Evolutionary conservation across 352 stramenopile genomes (phyloP).

Genomic region (Phytophthora palmivora): DNA sequence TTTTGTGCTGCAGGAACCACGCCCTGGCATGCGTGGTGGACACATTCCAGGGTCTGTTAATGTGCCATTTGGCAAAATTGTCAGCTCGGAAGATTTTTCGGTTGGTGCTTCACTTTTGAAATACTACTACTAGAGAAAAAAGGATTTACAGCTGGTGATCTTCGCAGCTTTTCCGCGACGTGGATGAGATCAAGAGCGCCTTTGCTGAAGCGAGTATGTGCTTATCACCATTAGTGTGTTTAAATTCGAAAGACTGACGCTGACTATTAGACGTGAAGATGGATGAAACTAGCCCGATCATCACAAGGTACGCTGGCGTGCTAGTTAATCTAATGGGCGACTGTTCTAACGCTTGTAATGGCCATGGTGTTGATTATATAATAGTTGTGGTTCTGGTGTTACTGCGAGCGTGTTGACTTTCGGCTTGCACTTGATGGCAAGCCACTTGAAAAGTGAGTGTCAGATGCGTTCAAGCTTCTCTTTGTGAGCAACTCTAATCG

Average conservation of each 20-base stretch:
- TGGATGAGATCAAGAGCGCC: constrained; percentile 76
- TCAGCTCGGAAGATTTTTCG: constrained; percentile 87
- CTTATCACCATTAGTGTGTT: too few relatives aligned
- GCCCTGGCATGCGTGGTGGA: constrained; percentile 89
- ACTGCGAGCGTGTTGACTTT: constrained; percentile 73
- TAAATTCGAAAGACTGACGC: constrained; percentile 1
- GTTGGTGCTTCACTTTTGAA: constrained; percentile 30
- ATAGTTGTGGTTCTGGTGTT: constrained; percentile 81
- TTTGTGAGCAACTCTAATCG: constrained; percentile 7
- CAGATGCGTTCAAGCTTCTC: not conserved
- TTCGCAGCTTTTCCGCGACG: constrained; percentile 73
- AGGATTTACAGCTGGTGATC: too few relatives aligned
- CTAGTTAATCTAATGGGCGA: not conserved
- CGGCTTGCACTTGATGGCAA: constrained; percentile 69
- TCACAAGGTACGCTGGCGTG: constrained; percentile 58
- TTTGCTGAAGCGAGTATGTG: constrained; percentile 74
- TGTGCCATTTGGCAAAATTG: constrained; percentile 90
- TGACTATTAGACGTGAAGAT: constrained; percentile 55
- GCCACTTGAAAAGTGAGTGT: constrained; percentile 68
- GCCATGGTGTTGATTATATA: constrained; percentile 4
- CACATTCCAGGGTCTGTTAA: constrained; percentile 94
- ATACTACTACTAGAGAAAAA: too few relatives aligned
- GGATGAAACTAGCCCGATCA: constrained; percentile 63
- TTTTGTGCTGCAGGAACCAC: constrained; percentile 75
- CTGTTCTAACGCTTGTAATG: not conserved